Evolutionary conservation across 805 yeast species (phyloP).

Genomic region (Lachancea quebecensis): DNA sequence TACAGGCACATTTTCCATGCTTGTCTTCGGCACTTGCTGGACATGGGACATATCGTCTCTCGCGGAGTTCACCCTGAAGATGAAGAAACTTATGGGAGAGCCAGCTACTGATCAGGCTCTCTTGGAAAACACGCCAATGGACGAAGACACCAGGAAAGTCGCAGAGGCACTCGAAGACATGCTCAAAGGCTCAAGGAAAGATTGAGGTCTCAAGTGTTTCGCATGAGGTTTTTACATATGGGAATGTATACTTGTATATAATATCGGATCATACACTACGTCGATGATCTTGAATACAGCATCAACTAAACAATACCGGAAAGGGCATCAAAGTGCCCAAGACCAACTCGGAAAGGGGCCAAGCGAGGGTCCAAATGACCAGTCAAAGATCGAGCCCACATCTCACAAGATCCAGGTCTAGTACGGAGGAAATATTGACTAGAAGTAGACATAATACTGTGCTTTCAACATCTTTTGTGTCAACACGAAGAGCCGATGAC

Average conservation of each 20-base stretch:
- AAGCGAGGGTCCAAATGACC: constrained; percentile 3
- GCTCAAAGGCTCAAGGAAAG: constrained; percentile 37
- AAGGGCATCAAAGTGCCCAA: no score
- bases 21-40: constrained; percentile 74
- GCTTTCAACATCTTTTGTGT: constrained; percentile 30
- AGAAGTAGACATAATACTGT: constrained; percentile 21
- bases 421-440: constrained; percentile 4
- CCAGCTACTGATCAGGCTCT: constrained; percentile 36
- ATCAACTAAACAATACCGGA: no score
- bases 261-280: constrained; percentile 2
- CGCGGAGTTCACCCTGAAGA: constrained; percentile 62
- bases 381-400: constrained; percentile 8
- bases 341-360: not conserved
- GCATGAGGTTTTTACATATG: not conserved
- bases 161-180: constrained; percentile 49
- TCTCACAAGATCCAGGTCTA: constrained; percentile 5
- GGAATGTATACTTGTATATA: constrained; percentile 2
- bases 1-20: constrained; percentile 63
- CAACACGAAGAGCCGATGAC: constrained; percentile 24
- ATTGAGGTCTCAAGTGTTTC: not conserved
- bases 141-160: constrained; percentile 51
- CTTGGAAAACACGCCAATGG: constrained; percentile 40
- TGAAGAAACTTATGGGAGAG: constrained; percentile 68
- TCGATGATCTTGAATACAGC: not conserved
- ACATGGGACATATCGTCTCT: constrained; percentile 61